Evolutionary conservation across 2,329 filamentous ascomycete species (phyloP).

Genomic region (Exophiala mesophila): DNA sequence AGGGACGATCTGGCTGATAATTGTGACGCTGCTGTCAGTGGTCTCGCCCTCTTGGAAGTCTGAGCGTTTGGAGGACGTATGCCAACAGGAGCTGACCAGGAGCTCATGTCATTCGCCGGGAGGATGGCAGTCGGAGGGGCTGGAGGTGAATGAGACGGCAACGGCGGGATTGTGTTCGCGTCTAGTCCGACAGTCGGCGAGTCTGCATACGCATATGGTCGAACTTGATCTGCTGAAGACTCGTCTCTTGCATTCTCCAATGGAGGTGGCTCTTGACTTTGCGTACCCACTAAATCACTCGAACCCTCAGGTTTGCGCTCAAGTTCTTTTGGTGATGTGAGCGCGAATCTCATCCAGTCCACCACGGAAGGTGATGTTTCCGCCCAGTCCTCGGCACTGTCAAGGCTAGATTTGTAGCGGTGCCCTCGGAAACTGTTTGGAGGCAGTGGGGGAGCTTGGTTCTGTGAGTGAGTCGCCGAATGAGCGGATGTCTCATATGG

Average conservation of each 20-base stretch:
- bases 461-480: not conserved
- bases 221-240: not conserved
- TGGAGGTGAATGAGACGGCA: slow-evolving; percentile 25
- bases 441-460: slow-evolving; percentile 7
- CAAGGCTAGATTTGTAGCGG: slow-evolving; percentile 39
- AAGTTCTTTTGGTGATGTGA: slow-evolving; percentile 11
- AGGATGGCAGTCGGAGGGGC: slow-evolving; percentile 18
- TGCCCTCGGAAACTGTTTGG: slow-evolving; percentile 20
- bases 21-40: slow-evolving; percentile 17
- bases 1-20: slow-evolving; percentile 18
- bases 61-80: slow-evolving; percentile 8
- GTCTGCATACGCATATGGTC: not conserved
- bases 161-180: slow-evolving; percentile 17
- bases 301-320: not conserved
- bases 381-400: slow-evolving; percentile 44
- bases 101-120: slow-evolving; percentile 19
- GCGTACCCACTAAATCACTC: not conserved
- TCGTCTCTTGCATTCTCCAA: not conserved
- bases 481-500: no score
- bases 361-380: slow-evolving; percentile 46
- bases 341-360: slow-evolving; percentile 45
- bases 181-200: slow-evolving; percentile 3
- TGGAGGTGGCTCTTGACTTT: slow-evolving; percentile 9
- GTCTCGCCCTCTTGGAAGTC: slow-evolving; percentile 11
- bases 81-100: slow-evolving; percentile 15